Base-by-base conservation (phyloP, 768 basidiomycete species). In the Leccinum pellstonianum region DNA sequence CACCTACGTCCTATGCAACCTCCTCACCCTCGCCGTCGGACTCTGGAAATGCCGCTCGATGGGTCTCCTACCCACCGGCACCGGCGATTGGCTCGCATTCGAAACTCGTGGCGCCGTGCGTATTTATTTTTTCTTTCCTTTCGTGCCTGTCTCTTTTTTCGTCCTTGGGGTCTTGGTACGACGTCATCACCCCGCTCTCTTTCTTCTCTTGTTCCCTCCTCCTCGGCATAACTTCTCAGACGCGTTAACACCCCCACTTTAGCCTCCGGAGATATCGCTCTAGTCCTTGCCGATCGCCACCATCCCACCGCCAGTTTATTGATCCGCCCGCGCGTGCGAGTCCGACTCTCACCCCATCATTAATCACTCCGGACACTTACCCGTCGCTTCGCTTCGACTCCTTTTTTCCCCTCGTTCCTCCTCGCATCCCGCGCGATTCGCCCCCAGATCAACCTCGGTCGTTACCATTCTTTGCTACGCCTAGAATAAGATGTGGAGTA, bases 21-120 rank as follows among this genome's bases (percentile, higher is more conserved):
- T 90, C 5, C 70, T 89, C 56, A 95, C 93, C 0, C 80, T 97
- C 17, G 84, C 78, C 5, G 86, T 97, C 29, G 95, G 95, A 0
- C 73, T 97, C 27, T 98, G 91, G 88, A 98, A 98, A 74, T 96
- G 94, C 75, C 85, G 86, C 33, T 84, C 88, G 0, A 95, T 98
- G 93, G 95, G 95, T 0, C 78, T 98, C 55, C 75, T 98, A 17
- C 95, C 95, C 0, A 89, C 86, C 1, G 93, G 95, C 1, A 91
- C 93, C 0, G 93, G 90, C 2, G 95, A 98, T 75, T 98, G 95
- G 93, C 77, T 96, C 54, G 93, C 92, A 14, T 98, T 98, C 65
- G 95, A 96, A 77, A 88, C 85, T 2, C 79, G 95, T 66, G 86
- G 85, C 37, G 55, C 72, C 68, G 91, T 94, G 23, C 54, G 71